Base-by-base conservation (phyloP, 805 yeast genomes). In the Pachysolen tannophilus region DNA sequence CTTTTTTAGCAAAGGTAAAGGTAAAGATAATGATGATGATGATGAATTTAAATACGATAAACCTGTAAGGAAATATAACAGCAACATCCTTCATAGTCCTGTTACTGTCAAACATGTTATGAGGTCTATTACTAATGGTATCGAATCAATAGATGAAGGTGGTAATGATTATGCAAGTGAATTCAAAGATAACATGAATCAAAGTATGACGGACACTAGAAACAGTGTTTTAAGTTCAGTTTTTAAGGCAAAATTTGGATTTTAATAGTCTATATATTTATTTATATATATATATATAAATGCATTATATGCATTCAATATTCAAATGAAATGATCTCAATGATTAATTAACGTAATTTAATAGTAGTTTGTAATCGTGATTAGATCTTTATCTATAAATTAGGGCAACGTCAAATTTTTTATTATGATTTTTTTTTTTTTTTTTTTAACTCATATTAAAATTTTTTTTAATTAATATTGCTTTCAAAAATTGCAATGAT, bases 11-110 rank as follows among this genome's bases (percentile, higher is more conserved):
- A n/a, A 13, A 11, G 3, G 20, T 17, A 8, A 14, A 23, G 5
- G 10, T 30, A 14, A 17, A 11, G 16, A 30, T 5, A 30, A 36
- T 20, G 28, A 29, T 3, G 37, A 39, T 13, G 46, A 30, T 16
- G 35, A 33, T 13, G 59, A 57, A 13, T 56, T 49, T 37, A 42
- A 52, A 0, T 76, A 76, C 43, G 55, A 60, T 5, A 69, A 65
- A 21, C 82, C 83, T 1, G 65, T 62, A 0, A 57, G 76, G 43
- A 20, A 21, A 25, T 23, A 11, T 7, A 23, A 14, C 8, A 11
- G 13, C 26, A 23, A 11, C n/a, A n/a, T n/a, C n/a, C n/a, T n/a
- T n/a, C n/a, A n/a, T 11, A 14, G 26, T 14, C 10, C 13, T 7
- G 13, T 8, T 7, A 23, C 26, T 14, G 8, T 23, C 5, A 23